A percentile compares a stretch with the other conserved stretches of the same genome.
These are phyloP conservation scores for Stylonectria norvegica DNA, from an alignment of 2,329 filamentous ascomycete genomes.

Conservation along the genomic window DNA sequence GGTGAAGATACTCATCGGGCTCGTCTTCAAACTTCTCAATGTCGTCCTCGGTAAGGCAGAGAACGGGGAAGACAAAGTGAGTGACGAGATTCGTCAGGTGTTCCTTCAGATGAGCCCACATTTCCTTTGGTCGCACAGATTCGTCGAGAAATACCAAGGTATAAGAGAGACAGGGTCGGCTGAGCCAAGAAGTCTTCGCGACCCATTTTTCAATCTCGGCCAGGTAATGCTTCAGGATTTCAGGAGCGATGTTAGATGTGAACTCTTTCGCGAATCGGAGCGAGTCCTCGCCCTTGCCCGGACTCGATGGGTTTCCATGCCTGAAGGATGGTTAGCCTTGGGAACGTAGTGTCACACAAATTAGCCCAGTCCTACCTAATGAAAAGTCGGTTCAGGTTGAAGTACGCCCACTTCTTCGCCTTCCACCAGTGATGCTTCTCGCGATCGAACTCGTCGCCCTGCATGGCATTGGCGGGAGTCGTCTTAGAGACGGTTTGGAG, in stretches of 20 bases:
- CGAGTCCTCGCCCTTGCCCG: constrained; percentile 74
- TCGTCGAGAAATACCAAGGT: constrained; percentile 95
- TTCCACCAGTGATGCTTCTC: constrained; percentile 99
- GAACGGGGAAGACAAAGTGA: constrained; percentile 91
- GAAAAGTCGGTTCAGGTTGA: constrained; percentile 92
- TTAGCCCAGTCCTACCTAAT: constrained; percentile 62
- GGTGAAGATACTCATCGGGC: constrained; percentile 93
- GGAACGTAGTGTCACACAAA: background rate
- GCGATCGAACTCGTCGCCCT: constrained; percentile 77
- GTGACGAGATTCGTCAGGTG: constrained; percentile 91
- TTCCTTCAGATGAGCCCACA: constrained; percentile 91
- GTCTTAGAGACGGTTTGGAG: constrained; percentile 83
- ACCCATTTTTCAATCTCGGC: constrained; percentile 98
- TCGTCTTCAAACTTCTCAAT: constrained; percentile 91
- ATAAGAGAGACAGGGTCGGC: constrained; percentile 88
- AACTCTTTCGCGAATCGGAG: constrained; percentile 85
- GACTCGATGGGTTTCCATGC: constrained; percentile 80
- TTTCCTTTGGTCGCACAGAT: constrained; percentile 93
- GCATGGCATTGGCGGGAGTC: constrained; percentile 76
- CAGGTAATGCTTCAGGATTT: constrained; percentile 93
- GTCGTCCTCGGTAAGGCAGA: constrained; percentile 90
- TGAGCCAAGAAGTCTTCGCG: constrained; percentile 88
- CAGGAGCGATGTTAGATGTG: constrained; percentile 84
- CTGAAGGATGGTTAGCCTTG: constrained; percentile 41
- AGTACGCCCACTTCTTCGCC: constrained; percentile 99